These are phyloP conservation scores for Cupressus sempervirens DNA, from an alignment of 75 land plant species.

Conservation along the genomic window DNA sequence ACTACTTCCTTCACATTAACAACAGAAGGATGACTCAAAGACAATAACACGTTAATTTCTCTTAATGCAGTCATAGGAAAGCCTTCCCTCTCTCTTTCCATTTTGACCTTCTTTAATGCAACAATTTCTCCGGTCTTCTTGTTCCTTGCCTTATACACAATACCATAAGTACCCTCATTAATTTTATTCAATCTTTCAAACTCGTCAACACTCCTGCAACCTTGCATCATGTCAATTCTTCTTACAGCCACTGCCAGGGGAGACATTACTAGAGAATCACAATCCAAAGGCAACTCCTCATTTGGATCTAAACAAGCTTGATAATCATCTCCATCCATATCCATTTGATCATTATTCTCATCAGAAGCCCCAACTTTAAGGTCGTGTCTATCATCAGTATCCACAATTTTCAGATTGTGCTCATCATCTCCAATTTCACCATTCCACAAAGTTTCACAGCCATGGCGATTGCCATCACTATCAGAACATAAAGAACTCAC, in stretches of 20 bases:
- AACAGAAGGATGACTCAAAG: constrained; percentile 29
- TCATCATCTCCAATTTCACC: not conserved
- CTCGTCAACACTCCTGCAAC: constrained; percentile 29
- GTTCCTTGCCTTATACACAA: constrained; percentile 28
- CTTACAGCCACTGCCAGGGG: not conserved
- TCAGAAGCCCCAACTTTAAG: not conserved
- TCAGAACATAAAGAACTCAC: not conserved
- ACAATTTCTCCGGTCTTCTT: constrained; percentile 35
- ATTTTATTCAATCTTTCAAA: constrained; percentile 28
- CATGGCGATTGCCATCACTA: not conserved
- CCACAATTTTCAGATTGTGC: not conserved
- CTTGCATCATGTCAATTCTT: constrained; percentile 14
- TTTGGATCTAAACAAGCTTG: not conserved
- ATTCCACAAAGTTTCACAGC: not conserved
- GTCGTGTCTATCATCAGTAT: not conserved
- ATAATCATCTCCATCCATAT: not conserved
- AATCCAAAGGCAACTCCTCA: not conserved
- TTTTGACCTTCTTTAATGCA: constrained; percentile 34
- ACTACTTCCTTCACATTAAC: constrained; percentile 41
- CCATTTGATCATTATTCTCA: not conserved
- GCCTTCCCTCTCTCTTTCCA: constrained; percentile 26
- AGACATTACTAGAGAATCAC: not conserved
- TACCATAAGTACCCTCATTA: constrained; percentile 38
- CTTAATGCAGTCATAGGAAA: constrained; percentile 33
- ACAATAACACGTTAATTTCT: constrained; percentile 30